Percentiles rank a stretch among this genome's conserved stretches.
Conservation (phyloP, 139 green algal genomes). For the Picochlorum sp. region DNA sequence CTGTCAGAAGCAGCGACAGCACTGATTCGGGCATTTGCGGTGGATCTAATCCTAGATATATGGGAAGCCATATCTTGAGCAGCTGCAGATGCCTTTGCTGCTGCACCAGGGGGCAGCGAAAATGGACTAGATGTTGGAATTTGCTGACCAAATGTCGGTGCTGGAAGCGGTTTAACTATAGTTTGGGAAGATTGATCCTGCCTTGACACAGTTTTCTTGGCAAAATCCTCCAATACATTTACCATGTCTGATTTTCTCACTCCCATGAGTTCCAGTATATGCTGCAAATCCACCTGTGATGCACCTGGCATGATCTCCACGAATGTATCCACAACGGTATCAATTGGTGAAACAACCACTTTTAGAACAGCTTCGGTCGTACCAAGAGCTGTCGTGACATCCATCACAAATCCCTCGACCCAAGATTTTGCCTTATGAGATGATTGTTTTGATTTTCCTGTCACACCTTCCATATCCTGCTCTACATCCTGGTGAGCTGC, state of each 20-base stretch:
- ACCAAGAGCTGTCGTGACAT: slow-evolving; percentile 45
- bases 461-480: neutral
- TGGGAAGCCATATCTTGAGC: slow-evolving; percentile 25
- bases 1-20: slow-evolving; percentile 21
- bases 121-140: neutral
- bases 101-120: neutral
- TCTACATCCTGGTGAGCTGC: neutral
- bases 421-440: slow-evolving; percentile 8
- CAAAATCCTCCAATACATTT: neutral
- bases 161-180: neutral
- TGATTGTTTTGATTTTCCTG: slow-evolving; percentile 7
- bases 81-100: slow-evolving; percentile 10
- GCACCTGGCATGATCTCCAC: slow-evolving; percentile 54
- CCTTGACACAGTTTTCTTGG: neutral
- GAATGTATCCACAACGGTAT: slow-evolving; percentile 66
- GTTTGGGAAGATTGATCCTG: neutral
- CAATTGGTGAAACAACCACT: slow-evolving; percentile 55
- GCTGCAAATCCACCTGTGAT: slow-evolving; percentile 49
- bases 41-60: slow-evolving; percentile 4
- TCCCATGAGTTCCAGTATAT: slow-evolving; percentile 69
- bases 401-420: slow-evolving; percentile 16
- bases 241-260: neutral
- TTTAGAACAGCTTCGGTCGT: slow-evolving; percentile 70
- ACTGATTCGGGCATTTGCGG: neutral
- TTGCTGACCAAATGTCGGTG: neutral